These are phyloP conservation scores for Hippophae rhamnoides DNA, from an alignment of 306 rosid genomes.

Conservation along the genomic window DNA sequence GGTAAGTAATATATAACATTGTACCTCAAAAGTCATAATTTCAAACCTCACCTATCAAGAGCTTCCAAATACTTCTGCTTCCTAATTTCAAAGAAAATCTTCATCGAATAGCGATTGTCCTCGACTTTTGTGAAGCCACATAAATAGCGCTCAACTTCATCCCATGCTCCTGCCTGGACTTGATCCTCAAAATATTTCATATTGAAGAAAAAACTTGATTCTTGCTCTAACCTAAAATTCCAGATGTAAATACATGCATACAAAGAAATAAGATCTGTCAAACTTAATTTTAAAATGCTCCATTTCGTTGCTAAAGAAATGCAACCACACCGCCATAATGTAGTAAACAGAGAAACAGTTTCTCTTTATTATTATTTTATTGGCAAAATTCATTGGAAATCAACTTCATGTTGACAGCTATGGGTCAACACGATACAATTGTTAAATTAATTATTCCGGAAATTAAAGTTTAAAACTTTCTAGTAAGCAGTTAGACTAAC, in stretches of 20 bases:
- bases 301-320: constrained; percentile 5
- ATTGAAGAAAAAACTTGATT: constrained; percentile 40
- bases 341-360: not conserved
- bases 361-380: no score
- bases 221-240: constrained; percentile 34
- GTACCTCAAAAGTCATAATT: not conserved
- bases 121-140: constrained; percentile 43
- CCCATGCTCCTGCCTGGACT: constrained; percentile 47
- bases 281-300: constrained; percentile 1
- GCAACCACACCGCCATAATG: not conserved
- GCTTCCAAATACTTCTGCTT: constrained; percentile 48
- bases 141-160: constrained; percentile 41
- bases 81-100: constrained; percentile 38
- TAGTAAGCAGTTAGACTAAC: no score
- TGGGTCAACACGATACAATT: no score
- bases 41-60: constrained; percentile 33
- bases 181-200: constrained; percentile 43
- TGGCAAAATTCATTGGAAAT: not conserved
- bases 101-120: constrained; percentile 41
- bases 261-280: not conserved
- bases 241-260: constrained; percentile 13
- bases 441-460: no score
- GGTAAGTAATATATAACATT: not conserved
- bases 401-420: no score
- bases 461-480: no score